Evolutionary conservation across 768 basidiomycete species (phyloP).

Genomic region (Heimioporus sp.): DNA sequence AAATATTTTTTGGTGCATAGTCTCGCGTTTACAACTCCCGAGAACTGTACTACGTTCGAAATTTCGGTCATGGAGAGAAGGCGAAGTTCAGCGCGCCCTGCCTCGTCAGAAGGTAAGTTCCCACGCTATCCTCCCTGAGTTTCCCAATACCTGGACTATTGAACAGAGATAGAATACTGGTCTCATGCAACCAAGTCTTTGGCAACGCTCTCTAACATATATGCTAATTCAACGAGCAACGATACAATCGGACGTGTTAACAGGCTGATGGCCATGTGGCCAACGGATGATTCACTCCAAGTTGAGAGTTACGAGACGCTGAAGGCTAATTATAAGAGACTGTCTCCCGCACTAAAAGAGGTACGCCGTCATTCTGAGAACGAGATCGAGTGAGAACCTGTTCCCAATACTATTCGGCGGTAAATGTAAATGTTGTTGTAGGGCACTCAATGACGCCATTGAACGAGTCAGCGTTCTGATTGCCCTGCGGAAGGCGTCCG

Average conservation of each 20-base stretch:
- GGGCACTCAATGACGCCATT: constrained; percentile 68
- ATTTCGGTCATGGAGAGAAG: constrained; percentile 59
- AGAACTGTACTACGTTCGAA: not conserved
- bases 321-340: constrained; percentile 60
- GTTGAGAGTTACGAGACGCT: constrained; percentile 66
- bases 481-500: constrained; percentile 70
- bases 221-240: constrained; percentile 44
- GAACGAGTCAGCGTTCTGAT: constrained; percentile 70
- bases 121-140: constrained; percentile 15
- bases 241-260: constrained; percentile 75
- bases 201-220: constrained; percentile 51
- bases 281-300: constrained; percentile 64
- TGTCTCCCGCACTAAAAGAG: constrained; percentile 59
- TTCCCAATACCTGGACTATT: constrained; percentile 4
- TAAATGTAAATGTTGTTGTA: constrained; percentile 29
- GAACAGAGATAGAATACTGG: constrained; percentile 75
- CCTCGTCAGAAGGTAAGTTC: constrained; percentile 71
- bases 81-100: constrained; percentile 60
- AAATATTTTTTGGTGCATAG: constrained; percentile 1
- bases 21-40: not conserved
- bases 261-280: constrained; percentile 68
- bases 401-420: constrained; percentile 1
- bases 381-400: constrained; percentile 57
- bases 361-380: constrained; percentile 56
- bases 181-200: constrained; percentile 63